Conservation (phyloP, 495 filamentous ascomycete species). For the Xylaria nigripes region DNA sequence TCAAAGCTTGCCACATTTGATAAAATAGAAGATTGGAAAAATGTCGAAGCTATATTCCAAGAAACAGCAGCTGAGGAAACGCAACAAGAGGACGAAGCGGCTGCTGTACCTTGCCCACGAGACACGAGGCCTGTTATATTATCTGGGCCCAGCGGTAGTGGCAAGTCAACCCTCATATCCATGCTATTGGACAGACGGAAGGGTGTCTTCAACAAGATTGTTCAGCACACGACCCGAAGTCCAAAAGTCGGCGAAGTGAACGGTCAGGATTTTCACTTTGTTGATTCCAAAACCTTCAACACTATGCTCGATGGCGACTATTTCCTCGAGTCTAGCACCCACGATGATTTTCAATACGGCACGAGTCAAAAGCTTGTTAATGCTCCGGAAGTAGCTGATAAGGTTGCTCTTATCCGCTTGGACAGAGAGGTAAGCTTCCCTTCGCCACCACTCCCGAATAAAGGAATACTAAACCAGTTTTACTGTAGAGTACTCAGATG, state of each 20-base stretch:
- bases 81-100: slow-evolving; percentile 18
- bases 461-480: slow-evolving; percentile 11
- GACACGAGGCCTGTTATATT: slow-evolving; percentile 40
- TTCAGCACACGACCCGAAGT: slow-evolving; percentile 37
- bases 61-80: slow-evolving; percentile 25
- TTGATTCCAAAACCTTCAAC: slow-evolving; percentile 40
- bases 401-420: slow-evolving; percentile 51
- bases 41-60: slow-evolving; percentile 47
- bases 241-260: slow-evolving; percentile 38
- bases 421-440: slow-evolving; percentile 35
- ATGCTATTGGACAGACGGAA: slow-evolving; percentile 36
- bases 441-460: neutral
- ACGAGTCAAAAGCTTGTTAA: slow-evolving; percentile 40
- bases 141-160: slow-evolving; percentile 33
- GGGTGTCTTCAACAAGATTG: slow-evolving; percentile 33
- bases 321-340: slow-evolving; percentile 41
- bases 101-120: slow-evolving; percentile 27
- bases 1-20: slow-evolving; percentile 69
- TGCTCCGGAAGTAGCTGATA: slow-evolving; percentile 36
- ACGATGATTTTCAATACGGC: slow-evolving; percentile 35
- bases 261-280: slow-evolving; percentile 38
- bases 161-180: slow-evolving; percentile 30
- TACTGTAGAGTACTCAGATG: slow-evolving; percentile 56
- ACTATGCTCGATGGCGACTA: slow-evolving; percentile 45
- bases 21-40: slow-evolving; percentile 74